These are phyloP conservation scores for Aspergillus alliaceus DNA, from an alignment of 2,329 filamentous ascomycete species.

Conservation along the genomic window DNA sequence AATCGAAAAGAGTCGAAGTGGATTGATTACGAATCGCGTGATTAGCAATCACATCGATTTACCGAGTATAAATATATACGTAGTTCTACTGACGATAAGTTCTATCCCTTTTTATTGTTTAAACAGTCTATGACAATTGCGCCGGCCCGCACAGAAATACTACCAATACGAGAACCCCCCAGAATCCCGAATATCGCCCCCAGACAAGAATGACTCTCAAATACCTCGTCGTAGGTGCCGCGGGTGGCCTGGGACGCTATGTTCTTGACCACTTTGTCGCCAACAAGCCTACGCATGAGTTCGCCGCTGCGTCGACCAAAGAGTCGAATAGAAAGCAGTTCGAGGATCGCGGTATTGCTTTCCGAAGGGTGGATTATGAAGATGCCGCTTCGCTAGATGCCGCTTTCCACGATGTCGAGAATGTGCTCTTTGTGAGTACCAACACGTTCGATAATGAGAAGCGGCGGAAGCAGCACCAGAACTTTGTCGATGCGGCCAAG, in stretches of 20 bases:
- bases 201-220: constrained; percentile 30
- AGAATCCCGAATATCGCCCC: not conserved
- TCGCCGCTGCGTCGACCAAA: constrained; percentile 52
- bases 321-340: constrained; percentile 42
- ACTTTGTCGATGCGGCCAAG: constrained; percentile 56
- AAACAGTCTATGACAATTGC: not conserved
- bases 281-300: constrained; percentile 42
- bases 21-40: not conserved
- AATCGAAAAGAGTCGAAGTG: too few relatives aligned
- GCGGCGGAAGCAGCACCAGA: constrained; percentile 47
- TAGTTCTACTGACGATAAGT: accelerated
- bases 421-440: constrained; percentile 59
- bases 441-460: constrained; percentile 51
- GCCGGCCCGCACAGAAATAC: too few relatives aligned
- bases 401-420: constrained; percentile 53
- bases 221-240: constrained; percentile 41
- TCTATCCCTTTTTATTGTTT: not conserved
- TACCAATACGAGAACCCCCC: too few relatives aligned
- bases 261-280: constrained; percentile 34
- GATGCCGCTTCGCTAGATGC: constrained; percentile 45
- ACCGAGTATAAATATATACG: not conserved
- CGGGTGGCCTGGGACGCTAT: constrained; percentile 36
- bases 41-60: not conserved
- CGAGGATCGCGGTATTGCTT: constrained; percentile 47
- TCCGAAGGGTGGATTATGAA: constrained; percentile 56